Conservation (phyloP, 1,284 basidiomycete genomes). For the Cystobasidium slooffiae region DNA sequence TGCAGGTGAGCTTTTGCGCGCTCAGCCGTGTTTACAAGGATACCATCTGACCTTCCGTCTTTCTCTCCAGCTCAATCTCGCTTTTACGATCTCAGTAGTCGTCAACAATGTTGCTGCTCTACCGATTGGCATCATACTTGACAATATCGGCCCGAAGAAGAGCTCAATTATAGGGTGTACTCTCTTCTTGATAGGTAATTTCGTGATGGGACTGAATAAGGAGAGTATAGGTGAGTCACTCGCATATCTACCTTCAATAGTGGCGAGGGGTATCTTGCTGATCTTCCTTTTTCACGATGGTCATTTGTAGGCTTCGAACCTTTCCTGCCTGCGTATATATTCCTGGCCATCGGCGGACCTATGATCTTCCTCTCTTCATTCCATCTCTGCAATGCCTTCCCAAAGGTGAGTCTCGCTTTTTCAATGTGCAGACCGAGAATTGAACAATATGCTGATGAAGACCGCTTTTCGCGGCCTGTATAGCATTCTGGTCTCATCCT, state of each 20-base stretch:
- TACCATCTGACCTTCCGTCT: neutral
- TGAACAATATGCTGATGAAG: neutral
- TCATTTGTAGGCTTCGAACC: constrained; percentile 51
- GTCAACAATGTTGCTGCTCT: constrained; percentile 57
- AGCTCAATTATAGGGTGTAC: constrained; percentile 55
- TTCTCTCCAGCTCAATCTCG: constrained; percentile 53
- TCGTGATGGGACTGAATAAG: constrained; percentile 54
- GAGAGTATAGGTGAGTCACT: constrained; percentile 39
- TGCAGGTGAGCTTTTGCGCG: constrained; percentile 17
- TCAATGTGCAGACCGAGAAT: neutral
- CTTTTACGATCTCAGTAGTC: constrained; percentile 57
- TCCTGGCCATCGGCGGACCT: constrained; percentile 58
- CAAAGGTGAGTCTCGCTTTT: constrained; percentile 43
- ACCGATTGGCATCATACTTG: constrained; percentile 56
- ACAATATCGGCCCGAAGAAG: constrained; percentile 54
- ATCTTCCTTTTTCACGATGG: neutral
- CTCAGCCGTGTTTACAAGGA: neutral
- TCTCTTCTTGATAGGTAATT: constrained; percentile 54
- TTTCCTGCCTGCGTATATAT: constrained; percentile 56
- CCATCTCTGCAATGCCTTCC: constrained; percentile 59
- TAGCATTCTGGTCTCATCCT: constrained; percentile 58
- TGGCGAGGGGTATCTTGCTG: neutral
- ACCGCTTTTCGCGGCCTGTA: neutral
- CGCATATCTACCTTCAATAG: neutral
- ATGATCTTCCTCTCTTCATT: constrained; percentile 57